Evolutionary conservation across 306 rosid species (phyloP).

Genomic region (Parietaria judaica): DNA sequence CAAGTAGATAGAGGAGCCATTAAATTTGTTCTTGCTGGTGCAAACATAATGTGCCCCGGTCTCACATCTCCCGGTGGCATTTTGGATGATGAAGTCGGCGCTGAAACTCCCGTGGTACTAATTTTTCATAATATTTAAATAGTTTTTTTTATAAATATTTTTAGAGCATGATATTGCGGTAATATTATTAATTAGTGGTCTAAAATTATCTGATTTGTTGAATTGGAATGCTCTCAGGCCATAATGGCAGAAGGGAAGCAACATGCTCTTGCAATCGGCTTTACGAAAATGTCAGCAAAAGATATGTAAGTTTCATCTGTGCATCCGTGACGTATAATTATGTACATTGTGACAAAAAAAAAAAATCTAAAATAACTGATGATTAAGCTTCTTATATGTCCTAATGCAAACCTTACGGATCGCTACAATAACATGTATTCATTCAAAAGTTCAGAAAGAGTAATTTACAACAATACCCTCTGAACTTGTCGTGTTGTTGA

Average conservation of each 20-base stretch:
- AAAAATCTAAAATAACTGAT: too few species aligned
- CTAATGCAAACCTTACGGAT: not conserved
- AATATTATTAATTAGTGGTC: not conserved
- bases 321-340: too few species aligned
- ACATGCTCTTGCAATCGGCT: slow-evolving; percentile 97
- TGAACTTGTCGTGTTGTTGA: too few species aligned
- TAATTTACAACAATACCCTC: too few species aligned
- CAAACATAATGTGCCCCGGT: slow-evolving; percentile 99
- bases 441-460: too few species aligned
- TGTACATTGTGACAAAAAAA: too few species aligned
- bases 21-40: slow-evolving; percentile 88
- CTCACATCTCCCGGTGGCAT: slow-evolving; percentile 91
- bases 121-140: slow-evolving; percentile 1
- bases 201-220: slow-evolving; percentile 21
- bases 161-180: not conserved
- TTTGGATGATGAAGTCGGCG: slow-evolving; percentile 78
- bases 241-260: slow-evolving; percentile 99
- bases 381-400: not conserved
- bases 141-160: slow-evolving; percentile 3
- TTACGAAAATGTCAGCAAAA: slow-evolving; percentile 95
- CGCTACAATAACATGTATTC: not conserved
- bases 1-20: slow-evolving; percentile 97
- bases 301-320: slow-evolving; percentile 56
- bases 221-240: slow-evolving; percentile 49
- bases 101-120: slow-evolving; percentile 90